phyloP scores from a whole-genome alignment of 257 asterid genomes.

The Rehmannia glutinosa region DNA sequence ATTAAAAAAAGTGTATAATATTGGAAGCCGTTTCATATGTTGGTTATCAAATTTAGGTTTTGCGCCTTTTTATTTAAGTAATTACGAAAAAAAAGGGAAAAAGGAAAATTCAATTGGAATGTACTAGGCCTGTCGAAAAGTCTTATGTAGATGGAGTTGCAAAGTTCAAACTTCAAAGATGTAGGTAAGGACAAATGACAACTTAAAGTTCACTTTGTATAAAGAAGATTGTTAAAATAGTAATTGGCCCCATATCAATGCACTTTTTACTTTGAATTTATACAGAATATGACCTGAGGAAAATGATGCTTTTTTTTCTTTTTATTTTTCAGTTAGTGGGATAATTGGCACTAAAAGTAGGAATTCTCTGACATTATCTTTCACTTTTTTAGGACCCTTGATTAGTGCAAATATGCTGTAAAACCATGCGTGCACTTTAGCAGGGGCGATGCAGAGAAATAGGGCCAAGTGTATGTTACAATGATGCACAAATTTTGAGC shows the following conservation, averaged over 20 bases:
- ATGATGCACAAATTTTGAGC: background rate
- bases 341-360: slow-evolving; percentile 16
- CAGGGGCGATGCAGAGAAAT: background rate
- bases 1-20: too few relatives aligned
- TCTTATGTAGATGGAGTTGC: slow-evolving; percentile 1
- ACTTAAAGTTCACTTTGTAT: slow-evolving; percentile 10
- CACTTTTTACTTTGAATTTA: background rate
- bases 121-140: slow-evolving; percentile 4
- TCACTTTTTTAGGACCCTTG: background rate
- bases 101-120: too few relatives aligned
- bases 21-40: too few relatives aligned
- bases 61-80: too few relatives aligned
- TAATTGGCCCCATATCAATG: slow-evolving; percentile 1
- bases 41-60: background rate
- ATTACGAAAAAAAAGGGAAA: too few relatives aligned
- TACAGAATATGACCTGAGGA: background rate
- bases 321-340: slow-evolving; percentile 7
- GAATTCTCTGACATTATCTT: slow-evolving; percentile 16
- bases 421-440: slow-evolving; percentile 28
- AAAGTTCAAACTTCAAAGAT: slow-evolving; percentile 16
- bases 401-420: background rate
- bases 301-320: background rate
- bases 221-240: background rate
- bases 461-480: slow-evolving; percentile 3
- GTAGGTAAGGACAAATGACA: slow-evolving; percentile 24